These are phyloP conservation scores for Anacardium occidentale DNA, from an alignment of 345 rosid genomes.

Conservation along the genomic window DNA sequence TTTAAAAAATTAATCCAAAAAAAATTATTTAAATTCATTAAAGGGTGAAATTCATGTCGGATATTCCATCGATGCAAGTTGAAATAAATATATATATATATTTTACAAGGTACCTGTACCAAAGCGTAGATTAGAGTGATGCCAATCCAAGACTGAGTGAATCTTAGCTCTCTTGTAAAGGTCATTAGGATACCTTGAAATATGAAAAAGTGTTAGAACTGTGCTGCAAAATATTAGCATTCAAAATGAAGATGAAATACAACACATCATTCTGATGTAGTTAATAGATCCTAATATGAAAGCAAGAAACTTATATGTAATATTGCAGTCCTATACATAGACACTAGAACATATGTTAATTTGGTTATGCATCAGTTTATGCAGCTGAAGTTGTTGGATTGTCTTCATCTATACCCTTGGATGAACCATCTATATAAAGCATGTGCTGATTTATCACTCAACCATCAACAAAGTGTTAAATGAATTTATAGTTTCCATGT, in stretches of 20 bases:
- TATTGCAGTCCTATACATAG: neutral
- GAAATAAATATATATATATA: neutral
- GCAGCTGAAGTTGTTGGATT: neutral
- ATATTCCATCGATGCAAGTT: neutral
- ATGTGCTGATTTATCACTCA: neutral
- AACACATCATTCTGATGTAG: neutral
- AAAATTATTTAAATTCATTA: neutral
- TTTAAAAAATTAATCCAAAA: neutral
- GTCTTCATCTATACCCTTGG: neutral
- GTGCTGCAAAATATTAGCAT: neutral
- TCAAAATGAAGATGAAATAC: neutral
- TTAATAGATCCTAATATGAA: neutral
- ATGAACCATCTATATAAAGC: neutral
- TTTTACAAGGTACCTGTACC: slow-evolving; percentile 54
- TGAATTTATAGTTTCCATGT: neutral
- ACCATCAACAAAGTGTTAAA: neutral
- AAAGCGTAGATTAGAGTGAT: slow-evolving; percentile 69
- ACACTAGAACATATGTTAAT: neutral
- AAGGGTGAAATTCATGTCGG: neutral
- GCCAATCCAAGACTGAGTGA: slow-evolving; percentile 86
- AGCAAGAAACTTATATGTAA: neutral
- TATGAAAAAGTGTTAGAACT: slow-evolving; percentile 6
- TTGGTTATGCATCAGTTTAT: neutral
- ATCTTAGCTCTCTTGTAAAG: slow-evolving; percentile 75
- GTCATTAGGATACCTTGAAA: slow-evolving; percentile 79